Evolutionary conservation across 148 eudicot species (phyloP).

Genomic region (Rhododendron ferrugineum): DNA sequence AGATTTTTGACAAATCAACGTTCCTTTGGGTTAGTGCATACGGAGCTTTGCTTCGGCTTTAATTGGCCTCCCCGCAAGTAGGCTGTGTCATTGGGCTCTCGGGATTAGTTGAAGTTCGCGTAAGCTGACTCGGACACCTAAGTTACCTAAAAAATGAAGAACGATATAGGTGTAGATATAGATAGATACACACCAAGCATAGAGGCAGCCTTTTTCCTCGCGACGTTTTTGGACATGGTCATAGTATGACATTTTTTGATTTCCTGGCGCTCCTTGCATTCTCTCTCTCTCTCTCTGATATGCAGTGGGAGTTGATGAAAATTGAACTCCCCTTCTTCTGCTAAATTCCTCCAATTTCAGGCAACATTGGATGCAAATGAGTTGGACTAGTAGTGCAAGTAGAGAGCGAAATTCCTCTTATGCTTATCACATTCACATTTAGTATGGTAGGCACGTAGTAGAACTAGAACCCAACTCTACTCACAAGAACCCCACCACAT

Average conservation of each 20-base stretch:
- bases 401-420: not conserved
- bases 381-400: not conserved
- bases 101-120: not conserved
- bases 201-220: slow-evolving; percentile 47
- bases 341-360: not conserved
- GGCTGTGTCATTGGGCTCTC: not conserved
- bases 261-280: slow-evolving; percentile 11
- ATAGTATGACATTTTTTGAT: slow-evolving; percentile 18
- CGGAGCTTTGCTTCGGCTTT: not conserved
- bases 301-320: not conserved
- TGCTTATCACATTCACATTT: not conserved
- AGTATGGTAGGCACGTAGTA: not conserved
- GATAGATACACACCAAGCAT: slow-evolving; percentile 41
- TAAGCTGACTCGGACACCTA: not conserved
- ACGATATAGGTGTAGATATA: not conserved
- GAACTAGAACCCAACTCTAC: not conserved
- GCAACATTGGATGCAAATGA: not conserved
- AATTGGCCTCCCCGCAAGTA: not conserved
- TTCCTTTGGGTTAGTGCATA: not conserved
- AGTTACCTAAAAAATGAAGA: not conserved
- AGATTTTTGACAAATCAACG: not conserved
- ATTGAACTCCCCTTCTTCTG: not conserved
- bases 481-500: not conserved
- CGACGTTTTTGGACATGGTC: slow-evolving; percentile 42
- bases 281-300: not conserved